phyloP scores from a whole-genome alignment of 495 filamentous ascomycete species.

The Penicillium bovifimosum region DNA sequence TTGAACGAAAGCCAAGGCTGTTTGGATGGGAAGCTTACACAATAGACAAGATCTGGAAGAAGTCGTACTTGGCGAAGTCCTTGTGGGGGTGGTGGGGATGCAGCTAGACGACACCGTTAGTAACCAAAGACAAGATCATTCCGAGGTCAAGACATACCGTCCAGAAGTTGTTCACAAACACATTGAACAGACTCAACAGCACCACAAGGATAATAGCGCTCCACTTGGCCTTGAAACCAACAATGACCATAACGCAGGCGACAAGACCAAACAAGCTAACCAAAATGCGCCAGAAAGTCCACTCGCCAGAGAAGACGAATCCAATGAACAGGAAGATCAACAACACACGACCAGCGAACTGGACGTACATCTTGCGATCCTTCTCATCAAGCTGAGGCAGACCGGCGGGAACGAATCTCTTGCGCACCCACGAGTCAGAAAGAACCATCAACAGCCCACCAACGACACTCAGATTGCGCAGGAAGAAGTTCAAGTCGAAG shows the following conservation, averaged over 20 bases:
- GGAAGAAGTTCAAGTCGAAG: slow-evolving; percentile 99
- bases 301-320: slow-evolving; percentile 91
- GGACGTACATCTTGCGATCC: slow-evolving; percentile 99
- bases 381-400: slow-evolving; percentile 94
- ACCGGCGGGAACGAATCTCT: slow-evolving; percentile 93
- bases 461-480: slow-evolving; percentile 95
- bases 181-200: slow-evolving; percentile 91
- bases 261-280: slow-evolving; percentile 80
- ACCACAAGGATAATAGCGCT: slow-evolving; percentile 91
- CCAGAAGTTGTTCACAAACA: slow-evolving; percentile 99
- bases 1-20: neutral
- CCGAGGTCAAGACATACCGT: slow-evolving; percentile 64
- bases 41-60: slow-evolving; percentile 99
- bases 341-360: slow-evolving; percentile 92
- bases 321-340: slow-evolving; percentile 95
- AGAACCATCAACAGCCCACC: slow-evolving; percentile 96
- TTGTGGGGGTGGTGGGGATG: slow-evolving; percentile 98
- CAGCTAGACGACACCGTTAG: slow-evolving; percentile 54
- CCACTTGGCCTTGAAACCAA: slow-evolving; percentile 99
- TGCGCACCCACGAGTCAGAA: slow-evolving; percentile 95
- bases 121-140: neutral
- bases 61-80: slow-evolving; percentile 99
- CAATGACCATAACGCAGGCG: slow-evolving; percentile 97
- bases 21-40: slow-evolving; percentile 55
- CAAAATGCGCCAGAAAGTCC: slow-evolving; percentile 77